Conservation (phyloP, 805 yeast species). For the Kluyveromyces lactis region DNA sequence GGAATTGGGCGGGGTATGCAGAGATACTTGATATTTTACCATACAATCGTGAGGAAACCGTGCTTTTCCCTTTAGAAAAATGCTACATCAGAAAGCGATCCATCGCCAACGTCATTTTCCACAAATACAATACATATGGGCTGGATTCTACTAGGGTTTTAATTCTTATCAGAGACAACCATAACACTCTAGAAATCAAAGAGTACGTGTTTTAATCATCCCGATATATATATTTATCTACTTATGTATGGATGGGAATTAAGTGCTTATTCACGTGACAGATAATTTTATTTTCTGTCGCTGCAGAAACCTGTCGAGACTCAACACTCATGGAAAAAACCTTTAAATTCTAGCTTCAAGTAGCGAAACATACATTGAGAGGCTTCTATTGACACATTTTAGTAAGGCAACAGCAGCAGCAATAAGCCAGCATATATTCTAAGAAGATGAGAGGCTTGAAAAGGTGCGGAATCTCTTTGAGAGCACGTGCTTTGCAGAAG, state of each 20-base stretch:
- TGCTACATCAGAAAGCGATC: neutral
- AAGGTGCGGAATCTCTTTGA: conserved; percentile 3
- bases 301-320: no score
- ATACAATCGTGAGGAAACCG: neutral
- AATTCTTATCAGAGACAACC: neutral
- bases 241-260: no score
- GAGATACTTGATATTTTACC: conserved; percentile 1
- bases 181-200: neutral
- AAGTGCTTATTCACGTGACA: no score
- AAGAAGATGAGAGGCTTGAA: neutral
- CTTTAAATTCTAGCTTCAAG: no score
- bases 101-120: conserved; percentile 1
- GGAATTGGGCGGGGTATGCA: neutral
- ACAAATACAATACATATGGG: neutral
- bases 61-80: neutral
- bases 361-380: no score
- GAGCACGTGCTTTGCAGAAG: conserved; percentile 4
- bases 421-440: no score
- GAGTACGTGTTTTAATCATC: neutral
- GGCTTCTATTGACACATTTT: no score
- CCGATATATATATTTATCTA: no score
- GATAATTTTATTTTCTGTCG: no score
- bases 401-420: no score
- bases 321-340: no score
- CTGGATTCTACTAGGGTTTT: neutral